These are phyloP conservation scores for Leccinum arenicola DNA, from an alignment of 768 basidiomycete species.

Conservation along the genomic window DNA sequence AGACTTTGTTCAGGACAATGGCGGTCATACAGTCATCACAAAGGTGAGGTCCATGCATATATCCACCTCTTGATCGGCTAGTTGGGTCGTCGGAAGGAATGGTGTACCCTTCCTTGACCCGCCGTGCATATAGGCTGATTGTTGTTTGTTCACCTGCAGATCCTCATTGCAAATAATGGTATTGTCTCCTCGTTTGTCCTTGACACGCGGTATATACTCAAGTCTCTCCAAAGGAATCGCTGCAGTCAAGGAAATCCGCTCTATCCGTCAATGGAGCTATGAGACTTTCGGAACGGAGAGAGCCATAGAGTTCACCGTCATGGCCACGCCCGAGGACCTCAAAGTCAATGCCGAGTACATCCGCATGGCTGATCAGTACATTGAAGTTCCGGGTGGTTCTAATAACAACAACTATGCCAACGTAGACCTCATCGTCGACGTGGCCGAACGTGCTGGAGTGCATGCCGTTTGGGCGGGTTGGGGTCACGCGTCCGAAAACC, in stretches of 20 bases:
- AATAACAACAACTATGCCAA: constrained; percentile 99
- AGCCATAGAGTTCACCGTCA: constrained; percentile 97
- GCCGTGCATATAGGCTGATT: constrained; percentile 7
- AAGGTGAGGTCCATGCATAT: constrained; percentile 58
- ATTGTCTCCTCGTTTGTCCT: not conserved
- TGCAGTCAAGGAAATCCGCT: constrained; percentile 98
- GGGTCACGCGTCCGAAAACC: constrained; percentile 99
- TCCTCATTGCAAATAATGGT: constrained; percentile 99
- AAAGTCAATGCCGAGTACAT: constrained; percentile 99
- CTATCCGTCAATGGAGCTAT: constrained; percentile 99
- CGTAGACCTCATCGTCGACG: constrained; percentile 97
- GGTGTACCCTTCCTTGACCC: not conserved
- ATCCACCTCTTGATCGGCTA: constrained; percentile 10
- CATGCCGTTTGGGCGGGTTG: constrained; percentile 99
- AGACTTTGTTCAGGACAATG: constrained; percentile 88
- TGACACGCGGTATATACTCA: constrained; percentile 21
- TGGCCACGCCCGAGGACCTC: constrained; percentile 98
- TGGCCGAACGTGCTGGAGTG: constrained; percentile 95
- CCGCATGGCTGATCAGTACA: constrained; percentile 98
- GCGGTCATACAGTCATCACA: constrained; percentile 98
- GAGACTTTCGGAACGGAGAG: constrained; percentile 97
- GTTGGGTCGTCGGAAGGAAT: constrained; percentile 1
- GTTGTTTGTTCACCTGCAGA: constrained; percentile 41
- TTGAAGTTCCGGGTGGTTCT: constrained; percentile 96
- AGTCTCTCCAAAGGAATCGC: constrained; percentile 72